Base-by-base conservation (phyloP, 2,329 filamentous ascomycete genomes). In the Penicillium hesseltinei region DNA sequence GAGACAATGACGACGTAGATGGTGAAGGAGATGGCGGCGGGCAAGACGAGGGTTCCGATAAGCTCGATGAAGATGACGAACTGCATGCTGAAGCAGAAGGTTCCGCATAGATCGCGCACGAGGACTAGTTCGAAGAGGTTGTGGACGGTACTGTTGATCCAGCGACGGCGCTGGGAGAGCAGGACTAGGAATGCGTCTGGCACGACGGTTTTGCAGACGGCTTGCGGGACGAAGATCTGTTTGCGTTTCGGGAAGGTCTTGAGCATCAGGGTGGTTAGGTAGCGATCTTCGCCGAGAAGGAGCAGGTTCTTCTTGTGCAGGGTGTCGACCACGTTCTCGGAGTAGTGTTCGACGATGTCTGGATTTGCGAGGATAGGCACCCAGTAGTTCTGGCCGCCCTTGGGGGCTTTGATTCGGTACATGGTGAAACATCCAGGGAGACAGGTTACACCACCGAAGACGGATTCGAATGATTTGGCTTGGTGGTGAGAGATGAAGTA, bases 11-110 rank as follows among this genome's bases (percentile, higher is more conserved):
- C 87, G 69, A 99, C 88, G 77, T 99, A 99, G 73, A 97, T 87
- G 21, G 94, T 99, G 75, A 99, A 99, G 4, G 90, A 88, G 73
- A 99, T 97, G 65, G 95, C 95, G 46, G 94, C 95, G 2, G 94
- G 94, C 23, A 99, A 82, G 11, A 99, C 94, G 53, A 99, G 81
- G 2, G 95, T 99, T 68, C 94, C 94, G 54, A 97, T 84, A 54
- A 99, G 82, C 77, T 99, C 94, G 70, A 99, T 90, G 73, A 92
- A 96, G 62, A 99, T 89, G 63, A 99, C 88, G 73, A 99, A 99
- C 77, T 99, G 94, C 94, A 99, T 99, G 76, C 91, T 96, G 82
- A 99, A 99, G 81, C 95, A 99, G 80, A 99, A 99, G 3, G 94
- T 99, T 64, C 94, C 94, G 72, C 94, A 99, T 17, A 99, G 84